phyloP scores from a whole-genome alignment of 2,329 filamentous ascomycete genomes.

The Phaeosphaeria sp. region DNA sequence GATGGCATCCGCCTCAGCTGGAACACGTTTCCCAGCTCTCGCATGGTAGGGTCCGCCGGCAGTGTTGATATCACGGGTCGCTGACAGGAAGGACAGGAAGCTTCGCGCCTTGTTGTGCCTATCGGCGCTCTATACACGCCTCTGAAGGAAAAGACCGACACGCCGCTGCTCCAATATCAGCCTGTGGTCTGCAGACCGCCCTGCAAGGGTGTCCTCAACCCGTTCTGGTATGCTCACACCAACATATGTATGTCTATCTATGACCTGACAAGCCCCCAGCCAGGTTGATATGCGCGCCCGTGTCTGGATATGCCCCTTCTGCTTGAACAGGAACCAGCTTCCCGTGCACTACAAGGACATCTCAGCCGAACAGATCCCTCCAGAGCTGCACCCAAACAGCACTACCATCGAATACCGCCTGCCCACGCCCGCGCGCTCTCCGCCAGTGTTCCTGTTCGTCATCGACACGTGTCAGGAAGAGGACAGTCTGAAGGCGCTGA shows the following conservation, averaged over 20 bases:
- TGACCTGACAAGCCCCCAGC: slow-evolving; percentile 52
- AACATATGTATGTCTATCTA: slow-evolving; percentile 1
- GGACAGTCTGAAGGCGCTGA: slow-evolving; percentile 80
- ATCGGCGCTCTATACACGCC: slow-evolving; percentile 97
- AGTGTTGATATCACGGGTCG: slow-evolving; percentile 21
- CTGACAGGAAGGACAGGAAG: slow-evolving; percentile 68
- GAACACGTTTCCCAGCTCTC: slow-evolving; percentile 98
- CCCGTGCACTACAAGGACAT: slow-evolving; percentile 92
- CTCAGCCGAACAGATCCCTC: slow-evolving; percentile 79
- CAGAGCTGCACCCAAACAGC: slow-evolving; percentile 80
- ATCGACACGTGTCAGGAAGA: slow-evolving; percentile 90
- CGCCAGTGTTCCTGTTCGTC: slow-evolving; percentile 85
- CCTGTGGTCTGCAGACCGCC: slow-evolving; percentile 96
- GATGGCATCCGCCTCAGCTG: slow-evolving; percentile 96
- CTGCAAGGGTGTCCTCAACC: slow-evolving; percentile 94
- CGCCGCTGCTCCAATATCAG: slow-evolving; percentile 90
- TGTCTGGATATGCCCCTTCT: slow-evolving; percentile 90
- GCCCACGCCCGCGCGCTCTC: slow-evolving; percentile 80
- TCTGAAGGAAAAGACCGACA: slow-evolving; percentile 90
- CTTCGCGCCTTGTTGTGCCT: slow-evolving; percentile 90
- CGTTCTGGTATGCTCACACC: slow-evolving; percentile 76
- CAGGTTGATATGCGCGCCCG: slow-evolving; percentile 84
- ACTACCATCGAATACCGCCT: slow-evolving; percentile 91
- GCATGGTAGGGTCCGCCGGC: slow-evolving; percentile 68
- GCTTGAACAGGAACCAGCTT: slow-evolving; percentile 80